Evolutionary conservation across 768 basidiomycete species (phyloP), one percentile per base, ranked within the genome.

Genomic region (Obba rivulosa): DNA sequence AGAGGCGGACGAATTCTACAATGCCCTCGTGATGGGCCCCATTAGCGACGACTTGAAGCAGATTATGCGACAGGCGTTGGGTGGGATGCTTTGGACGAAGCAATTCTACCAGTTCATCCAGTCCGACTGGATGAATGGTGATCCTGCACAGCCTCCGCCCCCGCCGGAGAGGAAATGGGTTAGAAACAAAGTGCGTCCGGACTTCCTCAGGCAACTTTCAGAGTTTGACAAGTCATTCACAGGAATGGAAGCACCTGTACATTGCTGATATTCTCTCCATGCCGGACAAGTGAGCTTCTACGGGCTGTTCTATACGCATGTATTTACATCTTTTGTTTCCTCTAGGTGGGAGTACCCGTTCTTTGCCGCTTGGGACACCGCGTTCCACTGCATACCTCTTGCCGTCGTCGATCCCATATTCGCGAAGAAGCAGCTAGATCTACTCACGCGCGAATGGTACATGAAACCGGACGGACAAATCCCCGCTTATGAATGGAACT

Each of bases 401-500:
- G 96, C 96, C 10, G 81, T 98, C 54, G 88, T 99, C 24, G 96
- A 99, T 62, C 86, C 96, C 1, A 74, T 82, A 1, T 98, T 96
- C 60, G 94, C 96, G 20, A 99, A 99, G 74, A 94, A 95, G 65
- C 96, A 99, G 65, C 78, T 99, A 31, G 95, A 97, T 65, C 64
- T 98, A 51, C 77, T 99, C 59, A 97, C 95, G 2, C 78, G 96
- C 48, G 96, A 99, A 69, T 99, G 96, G 96, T 99, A 98, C 69
- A 90, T 92, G 88, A 96, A 96, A 65, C 96, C 96, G 1, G 95
- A 98, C 64, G 96, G 96, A 31, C 94, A 96, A 61, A 87, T 99
- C 49, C 96, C 96, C 3, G 96, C 96, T 0, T 99, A 98, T 65
- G 96, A 99, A 66, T 99, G 96, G 96, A 98, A 99, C 64, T 98